Evolutionary conservation across 305 asterid species (phyloP), one percentile per base, ranked within the genome.

Genomic region (Andrographis paniculata): DNA sequence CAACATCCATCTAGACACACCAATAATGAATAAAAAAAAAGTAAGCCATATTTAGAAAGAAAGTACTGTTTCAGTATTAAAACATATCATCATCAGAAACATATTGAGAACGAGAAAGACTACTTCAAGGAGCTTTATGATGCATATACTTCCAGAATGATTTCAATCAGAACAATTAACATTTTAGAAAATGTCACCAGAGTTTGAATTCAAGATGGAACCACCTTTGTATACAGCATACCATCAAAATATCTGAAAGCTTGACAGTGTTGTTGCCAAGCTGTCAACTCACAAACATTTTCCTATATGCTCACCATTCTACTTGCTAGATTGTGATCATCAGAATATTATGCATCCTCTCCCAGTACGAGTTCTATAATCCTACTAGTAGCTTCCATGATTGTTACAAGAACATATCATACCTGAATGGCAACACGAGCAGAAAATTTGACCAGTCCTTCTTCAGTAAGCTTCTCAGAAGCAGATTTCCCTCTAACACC

Each of bases 361-460:
- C n/a, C n/a, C n/a, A n/a, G n/a, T n/a, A n/a, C n/a, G n/a, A n/a
- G n/a, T n/a, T n/a, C n/a, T n/a, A n/a, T n/a, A n/a, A n/a, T n/a
- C n/a, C n/a, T n/a, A n/a, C 52, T n/a, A 51, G 17, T 15, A 60
- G 24, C 40, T 56, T 42, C 23, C 52, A 52, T 18, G 39, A 45
- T 45, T n/a, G n/a, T n/a, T n/a, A n/a, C n/a, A n/a, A n/a, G n/a
- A n/a, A 12, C 47, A 60, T 48, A 42, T 10, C 42, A 16, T 72
- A 78, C 95, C 96, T 83, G 95, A 62, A 87, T 83, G 55, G 91
- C 65, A 63, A 91, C 88, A 45, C 95, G 82, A 41, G 95, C 94
- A 54, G 96, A 81, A 58, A 83, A 83, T 70, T 83, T 87, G 70
- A 91, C 93, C 45, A 91, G 73, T 56, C 94, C 99, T 67, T 87